A percentile compares a stretch with the other conserved stretches of the same genome.
Evolutionary conservation across 495 filamentous ascomycete species (phyloP).

Genomic region (Penicillium nucicola): DNA sequence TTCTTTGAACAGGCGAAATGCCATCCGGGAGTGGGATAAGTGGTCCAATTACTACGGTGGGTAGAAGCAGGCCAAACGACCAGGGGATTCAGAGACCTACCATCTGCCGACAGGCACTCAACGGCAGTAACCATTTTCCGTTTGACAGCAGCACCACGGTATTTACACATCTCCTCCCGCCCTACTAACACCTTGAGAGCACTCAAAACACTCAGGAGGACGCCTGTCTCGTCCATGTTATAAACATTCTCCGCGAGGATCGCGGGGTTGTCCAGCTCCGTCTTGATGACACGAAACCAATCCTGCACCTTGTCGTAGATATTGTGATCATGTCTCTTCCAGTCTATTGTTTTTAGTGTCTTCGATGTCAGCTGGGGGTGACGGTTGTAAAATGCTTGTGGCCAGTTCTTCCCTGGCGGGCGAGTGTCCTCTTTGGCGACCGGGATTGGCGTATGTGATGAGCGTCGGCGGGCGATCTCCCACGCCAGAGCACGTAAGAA

Average conservation of each 20-base stretch:
- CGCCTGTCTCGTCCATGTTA: slow-evolving; percentile 34
- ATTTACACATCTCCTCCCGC: slow-evolving; percentile 32
- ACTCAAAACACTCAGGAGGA: slow-evolving; percentile 32
- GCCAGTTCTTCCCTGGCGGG: too few species aligned
- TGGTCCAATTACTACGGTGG: slow-evolving; percentile 19
- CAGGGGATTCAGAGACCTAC: slow-evolving; percentile 21
- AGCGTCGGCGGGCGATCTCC: too few species aligned
- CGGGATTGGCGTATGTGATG: too few species aligned
- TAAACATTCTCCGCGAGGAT: slow-evolving; percentile 26
- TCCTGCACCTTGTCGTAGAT: too few species aligned
- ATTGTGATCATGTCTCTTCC: too few species aligned
- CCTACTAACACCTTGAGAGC: slow-evolving; percentile 35
- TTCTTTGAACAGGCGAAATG: slow-evolving; percentile 24
- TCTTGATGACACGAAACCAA: too few species aligned
- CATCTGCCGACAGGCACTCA: slow-evolving; percentile 28
- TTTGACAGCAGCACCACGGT: slow-evolving; percentile 28
- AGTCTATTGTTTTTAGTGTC: too few species aligned
- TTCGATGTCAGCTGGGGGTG: too few species aligned
- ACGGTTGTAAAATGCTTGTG: too few species aligned
- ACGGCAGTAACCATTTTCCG: slow-evolving; percentile 27
- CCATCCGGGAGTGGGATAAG: slow-evolving; percentile 28
- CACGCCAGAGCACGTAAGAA: too few species aligned
- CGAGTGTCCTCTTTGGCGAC: too few species aligned
- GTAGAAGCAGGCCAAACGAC: slow-evolving; percentile 38
- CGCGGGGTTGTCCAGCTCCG: too few species aligned